phyloP scores from a whole-genome alignment of 441 rosid genomes.

The Eruca vesicaria region DNA sequence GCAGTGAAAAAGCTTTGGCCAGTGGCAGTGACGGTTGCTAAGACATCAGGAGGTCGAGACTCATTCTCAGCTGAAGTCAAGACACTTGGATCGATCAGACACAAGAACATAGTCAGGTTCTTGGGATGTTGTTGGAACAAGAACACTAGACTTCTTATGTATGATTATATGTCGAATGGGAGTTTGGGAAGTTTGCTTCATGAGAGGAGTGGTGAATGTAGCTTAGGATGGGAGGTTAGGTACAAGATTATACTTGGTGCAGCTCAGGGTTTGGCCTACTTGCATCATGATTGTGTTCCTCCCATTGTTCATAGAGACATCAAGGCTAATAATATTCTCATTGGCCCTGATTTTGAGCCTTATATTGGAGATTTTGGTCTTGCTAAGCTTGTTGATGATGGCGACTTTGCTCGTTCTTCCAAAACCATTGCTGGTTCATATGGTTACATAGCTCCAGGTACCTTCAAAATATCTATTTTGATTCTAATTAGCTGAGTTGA shows the following conservation, averaged over 20 bases:
- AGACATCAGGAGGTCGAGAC: neutral
- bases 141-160: neutral
- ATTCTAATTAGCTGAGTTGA: neutral
- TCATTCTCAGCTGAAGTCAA: slow-evolving; percentile 1
- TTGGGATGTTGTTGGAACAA: neutral
- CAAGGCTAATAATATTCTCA: slow-evolving; percentile 1
- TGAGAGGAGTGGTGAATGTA: neutral
- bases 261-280: slow-evolving; percentile 2
- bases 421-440: slow-evolving; percentile 1
- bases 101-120: neutral
- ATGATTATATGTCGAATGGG: neutral
- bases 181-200: neutral
- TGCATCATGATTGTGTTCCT: slow-evolving; percentile 3
- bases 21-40: neutral
- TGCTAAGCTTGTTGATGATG: slow-evolving; percentile 1
- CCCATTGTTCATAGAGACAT: slow-evolving; percentile 2
- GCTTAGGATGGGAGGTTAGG: neutral
- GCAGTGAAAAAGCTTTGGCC: slow-evolving; percentile 4
- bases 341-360: neutral
- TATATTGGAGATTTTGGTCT: neutral
- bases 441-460: slow-evolving; percentile 5
- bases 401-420: neutral
- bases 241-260: neutral
- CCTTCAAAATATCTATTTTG: neutral
- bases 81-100: slow-evolving; percentile 1